Evolutionary conservation across 805 yeast species (phyloP), one percentile per base, ranked within the genome.

Genomic region (Schwanniomyces polymorphus): DNA sequence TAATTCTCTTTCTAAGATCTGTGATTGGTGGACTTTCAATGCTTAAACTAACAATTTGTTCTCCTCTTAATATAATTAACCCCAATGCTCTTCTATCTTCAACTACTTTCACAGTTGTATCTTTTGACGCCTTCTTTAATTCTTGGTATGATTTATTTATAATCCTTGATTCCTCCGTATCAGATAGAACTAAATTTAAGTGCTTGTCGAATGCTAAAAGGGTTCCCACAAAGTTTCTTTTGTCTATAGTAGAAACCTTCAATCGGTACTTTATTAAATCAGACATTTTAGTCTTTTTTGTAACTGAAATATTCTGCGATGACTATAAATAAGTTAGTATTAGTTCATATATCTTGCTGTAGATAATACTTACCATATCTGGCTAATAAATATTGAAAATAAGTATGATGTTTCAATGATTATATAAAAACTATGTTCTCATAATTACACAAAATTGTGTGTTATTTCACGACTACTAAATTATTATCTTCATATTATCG

Each of bases 121-220:
- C 43, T 50, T 43, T 54, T 5, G 60, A 54, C n/a, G 49, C 49
- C 50, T 58, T 67, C 51, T 62, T 68, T 56, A 73, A 63, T 51
- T 62, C 70, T 18, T 52, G 60, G 51, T 50, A 62, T 43, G 88
- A 77, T 51, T 82, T 82, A 56, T 82, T 84, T 4, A 96, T 83
- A 9, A 84, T 67, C 53, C 97, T 76, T 58, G 82, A 82, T 62
- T 92, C 99, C 58, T 88, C 91, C 37, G 94, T 81, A 53, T 91
- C 94, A 10, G 87, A 78, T 27, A 92, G 70, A 11, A 94, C 96
- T 14, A 92, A 62, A 64, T 92, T 92, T 85, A 91, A 84, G 62
- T 86, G 87, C 60, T 85, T 85, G 65, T 94, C 99, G 64, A 89
- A 92, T 7, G 98, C 91, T 52, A 91, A 67, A 44, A 92, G 75